Percentiles rank a stretch among this genome's conserved stretches.
Conservation (phyloP, 805 yeast species). For the Kazachstania africana region DNA sequence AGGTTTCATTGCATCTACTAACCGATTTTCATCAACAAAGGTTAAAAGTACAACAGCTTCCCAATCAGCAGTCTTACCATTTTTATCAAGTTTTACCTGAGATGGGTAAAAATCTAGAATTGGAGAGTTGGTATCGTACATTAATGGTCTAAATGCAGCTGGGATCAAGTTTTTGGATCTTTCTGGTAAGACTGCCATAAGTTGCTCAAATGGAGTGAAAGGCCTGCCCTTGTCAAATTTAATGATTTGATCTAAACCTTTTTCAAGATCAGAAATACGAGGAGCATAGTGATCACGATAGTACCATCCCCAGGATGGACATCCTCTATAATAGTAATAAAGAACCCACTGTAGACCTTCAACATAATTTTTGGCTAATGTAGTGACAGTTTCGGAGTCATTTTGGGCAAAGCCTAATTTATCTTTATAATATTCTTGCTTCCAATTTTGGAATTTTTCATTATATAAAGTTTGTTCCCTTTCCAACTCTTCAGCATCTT, state of each 20-base stretch:
- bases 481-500: conserved; percentile 39
- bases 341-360: conserved; percentile 97
- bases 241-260: conserved; percentile 57
- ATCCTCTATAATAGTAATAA: conserved; percentile 79
- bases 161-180: conserved; percentile 79
- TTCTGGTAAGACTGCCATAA: conserved; percentile 95
- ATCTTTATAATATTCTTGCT: conserved; percentile 70
- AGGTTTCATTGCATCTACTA: conserved; percentile 63
- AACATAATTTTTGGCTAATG: conserved; percentile 65
- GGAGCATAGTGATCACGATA: conserved; percentile 88
- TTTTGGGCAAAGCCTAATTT: conserved; percentile 63
- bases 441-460: conserved; percentile 70
- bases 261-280: conserved; percentile 73
- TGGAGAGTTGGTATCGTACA: conserved; percentile 80
- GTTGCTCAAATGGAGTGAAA: conserved; percentile 85
- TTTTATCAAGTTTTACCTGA: conserved; percentile 77
- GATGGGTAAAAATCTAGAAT: conserved; percentile 84
- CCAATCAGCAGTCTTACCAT: conserved; percentile 95
- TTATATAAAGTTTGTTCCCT: conserved; percentile 54
- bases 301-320: conserved; percentile 95
- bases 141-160: conserved; percentile 58
- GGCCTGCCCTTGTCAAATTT: conserved; percentile 64
- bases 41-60: conserved; percentile 91
- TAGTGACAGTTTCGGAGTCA: conserved; percentile 46
- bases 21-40: conserved; percentile 76